phyloP scores from a whole-genome alignment of 768 basidiomycete species.

The Boletellus ananiceps region DNA sequence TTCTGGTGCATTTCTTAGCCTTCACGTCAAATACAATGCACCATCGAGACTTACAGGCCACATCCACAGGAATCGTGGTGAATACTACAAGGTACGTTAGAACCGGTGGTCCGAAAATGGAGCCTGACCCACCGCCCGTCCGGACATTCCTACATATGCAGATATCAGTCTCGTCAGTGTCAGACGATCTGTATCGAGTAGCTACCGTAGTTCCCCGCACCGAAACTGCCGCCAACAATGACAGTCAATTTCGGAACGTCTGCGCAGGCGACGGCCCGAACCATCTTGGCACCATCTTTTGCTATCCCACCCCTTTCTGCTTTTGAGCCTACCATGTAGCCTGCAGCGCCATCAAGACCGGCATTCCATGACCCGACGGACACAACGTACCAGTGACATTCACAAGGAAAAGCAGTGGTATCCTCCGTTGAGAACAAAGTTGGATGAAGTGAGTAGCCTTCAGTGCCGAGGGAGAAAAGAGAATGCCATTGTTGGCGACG shows the following conservation, averaged over 20 bases:
- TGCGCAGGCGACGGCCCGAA: constrained; percentile 89
- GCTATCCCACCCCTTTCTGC: constrained; percentile 94
- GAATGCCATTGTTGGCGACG: constrained; percentile 90
- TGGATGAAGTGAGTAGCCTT: constrained; percentile 96
- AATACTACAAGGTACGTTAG: constrained; percentile 52
- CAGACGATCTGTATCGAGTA: constrained; percentile 3
- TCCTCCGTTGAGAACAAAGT: constrained; percentile 85
- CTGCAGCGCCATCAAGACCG: constrained; percentile 30
- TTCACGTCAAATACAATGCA: constrained; percentile 4
- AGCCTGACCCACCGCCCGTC: constrained; percentile 67
- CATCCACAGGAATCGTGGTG: constrained; percentile 95
- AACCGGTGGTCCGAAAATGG: constrained; percentile 1
- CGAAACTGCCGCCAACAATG: constrained; percentile 89
- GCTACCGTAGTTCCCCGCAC: constrained; percentile 92
- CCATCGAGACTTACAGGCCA: constrained; percentile 70
- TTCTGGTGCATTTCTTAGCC: constrained; percentile 44
- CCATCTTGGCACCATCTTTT: constrained; percentile 95
- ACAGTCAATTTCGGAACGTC: constrained; percentile 94
- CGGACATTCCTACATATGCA: constrained; percentile 71
- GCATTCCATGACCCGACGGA: background rate
- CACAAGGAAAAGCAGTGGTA: constrained; percentile 89
- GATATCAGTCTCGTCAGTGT: constrained; percentile 10
- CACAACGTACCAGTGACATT: constrained; percentile 74
- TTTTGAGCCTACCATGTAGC: constrained; percentile 96
- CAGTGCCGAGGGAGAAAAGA: constrained; percentile 89